Conservation (phyloP, 2,329 filamentous ascomycete species). For the Alternaria dauci region DNA sequence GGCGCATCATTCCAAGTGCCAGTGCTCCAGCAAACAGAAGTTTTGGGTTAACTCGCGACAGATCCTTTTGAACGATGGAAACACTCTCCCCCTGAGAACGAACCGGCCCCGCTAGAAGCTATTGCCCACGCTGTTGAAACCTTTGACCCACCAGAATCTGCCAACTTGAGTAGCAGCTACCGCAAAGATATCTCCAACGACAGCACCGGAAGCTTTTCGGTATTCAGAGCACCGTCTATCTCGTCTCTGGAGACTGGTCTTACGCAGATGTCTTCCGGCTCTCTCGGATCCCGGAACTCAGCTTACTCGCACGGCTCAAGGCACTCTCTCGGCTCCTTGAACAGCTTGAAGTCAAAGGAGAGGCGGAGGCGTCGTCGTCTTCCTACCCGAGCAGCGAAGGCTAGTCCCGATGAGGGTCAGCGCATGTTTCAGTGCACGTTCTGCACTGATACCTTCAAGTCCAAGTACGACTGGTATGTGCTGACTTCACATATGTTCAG, state of each 20-base stretch:
- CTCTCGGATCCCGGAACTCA: conserved; percentile 63
- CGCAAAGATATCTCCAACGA: conserved; percentile 61
- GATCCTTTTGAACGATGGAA: conserved; percentile 75
- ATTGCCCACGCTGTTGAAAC: conserved; percentile 67
- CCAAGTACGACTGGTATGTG: conserved; percentile 52
- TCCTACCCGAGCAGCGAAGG: conserved; percentile 50
- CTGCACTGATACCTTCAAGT: conserved; percentile 52
- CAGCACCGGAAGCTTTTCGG: conserved; percentile 59
- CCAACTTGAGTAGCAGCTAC: conserved; percentile 50
- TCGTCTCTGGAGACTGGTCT: conserved; percentile 63
- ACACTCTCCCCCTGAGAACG: conserved; percentile 73
- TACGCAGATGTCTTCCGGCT: conserved; percentile 61
- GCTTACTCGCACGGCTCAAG: conserved; percentile 65
- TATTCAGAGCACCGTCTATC: conserved; percentile 61
- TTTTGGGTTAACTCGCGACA: conserved; percentile 56
- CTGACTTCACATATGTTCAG: background rate
- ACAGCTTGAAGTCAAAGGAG: conserved; percentile 61
- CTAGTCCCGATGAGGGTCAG: conserved; percentile 29
- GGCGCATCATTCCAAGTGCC: conserved; percentile 14
- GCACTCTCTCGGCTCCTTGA: conserved; percentile 65
- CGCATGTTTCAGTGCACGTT: conserved; percentile 52
- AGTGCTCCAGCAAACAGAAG: conserved; percentile 29
- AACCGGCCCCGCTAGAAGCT: conserved; percentile 70
- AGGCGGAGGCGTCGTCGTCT: conserved; percentile 65
- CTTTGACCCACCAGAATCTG: conserved; percentile 42